These are phyloP conservation scores for Lumnitzera littorea DNA, from an alignment of 345 rosid species.

Conservation along the genomic window DNA sequence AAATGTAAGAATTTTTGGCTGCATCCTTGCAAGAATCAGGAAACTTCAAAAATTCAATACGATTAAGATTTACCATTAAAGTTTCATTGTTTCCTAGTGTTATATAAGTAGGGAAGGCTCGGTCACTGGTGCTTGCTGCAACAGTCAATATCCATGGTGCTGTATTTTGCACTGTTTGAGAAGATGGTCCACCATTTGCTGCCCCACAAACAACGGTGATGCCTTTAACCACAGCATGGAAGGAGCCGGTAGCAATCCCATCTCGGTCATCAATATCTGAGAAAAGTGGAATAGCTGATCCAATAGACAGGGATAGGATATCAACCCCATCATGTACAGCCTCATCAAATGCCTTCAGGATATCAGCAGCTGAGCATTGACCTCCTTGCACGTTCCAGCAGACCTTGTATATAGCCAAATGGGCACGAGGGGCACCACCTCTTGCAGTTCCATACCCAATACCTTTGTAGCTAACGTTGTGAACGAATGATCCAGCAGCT, in stretches of 20 bases:
- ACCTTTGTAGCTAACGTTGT: conserved; percentile 28
- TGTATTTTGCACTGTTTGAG: conserved; percentile 30
- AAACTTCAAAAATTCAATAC: background rate
- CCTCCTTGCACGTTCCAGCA: conserved; percentile 33
- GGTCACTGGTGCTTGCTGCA: conserved; percentile 48
- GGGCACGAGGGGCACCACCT: conserved; percentile 51
- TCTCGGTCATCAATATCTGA: conserved; percentile 30
- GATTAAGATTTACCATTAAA: conserved; percentile 7
- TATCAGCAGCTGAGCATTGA: conserved; percentile 35
- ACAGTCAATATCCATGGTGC: conserved; percentile 59
- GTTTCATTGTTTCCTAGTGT: conserved; percentile 36
- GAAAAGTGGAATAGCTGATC: conserved; percentile 25
- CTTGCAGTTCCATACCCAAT: conserved; percentile 33
- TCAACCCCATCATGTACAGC: conserved; percentile 42
- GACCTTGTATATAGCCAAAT: conserved; percentile 43
- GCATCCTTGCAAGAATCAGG: background rate
- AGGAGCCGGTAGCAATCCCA: conserved; percentile 40
- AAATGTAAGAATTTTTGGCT: background rate
- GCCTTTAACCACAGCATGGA: conserved; percentile 50
- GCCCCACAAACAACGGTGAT: conserved; percentile 42
- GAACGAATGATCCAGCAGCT: conserved; percentile 39
- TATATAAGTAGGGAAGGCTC: conserved; percentile 29
- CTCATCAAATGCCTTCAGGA: conserved; percentile 46
- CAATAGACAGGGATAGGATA: conserved; percentile 25
- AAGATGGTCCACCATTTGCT: conserved; percentile 37